Evolutionary conservation across 768 basidiomycete species (phyloP).

Genomic region (Boletus edulis): DNA sequence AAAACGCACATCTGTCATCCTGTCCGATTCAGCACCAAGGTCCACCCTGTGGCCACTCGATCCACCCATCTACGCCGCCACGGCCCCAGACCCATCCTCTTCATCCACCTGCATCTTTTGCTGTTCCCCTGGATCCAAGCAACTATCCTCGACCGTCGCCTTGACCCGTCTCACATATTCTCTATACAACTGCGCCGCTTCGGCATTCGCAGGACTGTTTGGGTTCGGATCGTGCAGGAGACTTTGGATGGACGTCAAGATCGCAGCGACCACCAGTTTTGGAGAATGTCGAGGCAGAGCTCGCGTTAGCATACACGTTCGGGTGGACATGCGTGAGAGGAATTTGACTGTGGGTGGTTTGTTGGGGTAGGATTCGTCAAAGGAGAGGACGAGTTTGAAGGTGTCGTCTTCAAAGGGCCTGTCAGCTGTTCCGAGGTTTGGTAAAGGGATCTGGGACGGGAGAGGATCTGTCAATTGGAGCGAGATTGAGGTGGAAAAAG

Average conservation of each 20-base stretch:
- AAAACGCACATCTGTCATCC: too few relatives aligned
- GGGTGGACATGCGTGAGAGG: slow-evolving; percentile 97
- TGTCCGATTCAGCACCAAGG: too few relatives aligned
- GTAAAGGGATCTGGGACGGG: too few relatives aligned
- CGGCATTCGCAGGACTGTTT: slow-evolving; percentile 96
- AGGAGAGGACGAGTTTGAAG: slow-evolving; percentile 92
- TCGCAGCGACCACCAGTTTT: slow-evolving; percentile 99
- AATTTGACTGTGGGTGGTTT: slow-evolving; percentile 98
- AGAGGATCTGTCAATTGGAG: neutral
- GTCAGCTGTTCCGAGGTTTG: slow-evolving; percentile 56
- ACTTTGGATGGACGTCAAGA: slow-evolving; percentile 94
- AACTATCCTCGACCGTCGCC: slow-evolving; percentile 91
- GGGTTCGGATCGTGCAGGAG: slow-evolving; percentile 97
- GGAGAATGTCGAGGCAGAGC: slow-evolving; percentile 96
- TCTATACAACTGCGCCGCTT: slow-evolving; percentile 93
- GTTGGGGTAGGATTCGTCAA: slow-evolving; percentile 98
- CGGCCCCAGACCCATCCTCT: slow-evolving; percentile 14
- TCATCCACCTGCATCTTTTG: slow-evolving; percentile 47
- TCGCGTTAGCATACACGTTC: slow-evolving; percentile 97
- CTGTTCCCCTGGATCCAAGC: slow-evolving; percentile 76
- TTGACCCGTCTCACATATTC: slow-evolving; percentile 94
- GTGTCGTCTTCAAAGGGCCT: slow-evolving; percentile 99
- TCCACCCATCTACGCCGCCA: neutral
- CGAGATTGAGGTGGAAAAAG: neutral
- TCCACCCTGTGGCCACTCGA: too few relatives aligned